Evolutionary conservation across 2,329 filamentous ascomycete species (phyloP).

Genomic region (Botrytis paeoniae): DNA sequence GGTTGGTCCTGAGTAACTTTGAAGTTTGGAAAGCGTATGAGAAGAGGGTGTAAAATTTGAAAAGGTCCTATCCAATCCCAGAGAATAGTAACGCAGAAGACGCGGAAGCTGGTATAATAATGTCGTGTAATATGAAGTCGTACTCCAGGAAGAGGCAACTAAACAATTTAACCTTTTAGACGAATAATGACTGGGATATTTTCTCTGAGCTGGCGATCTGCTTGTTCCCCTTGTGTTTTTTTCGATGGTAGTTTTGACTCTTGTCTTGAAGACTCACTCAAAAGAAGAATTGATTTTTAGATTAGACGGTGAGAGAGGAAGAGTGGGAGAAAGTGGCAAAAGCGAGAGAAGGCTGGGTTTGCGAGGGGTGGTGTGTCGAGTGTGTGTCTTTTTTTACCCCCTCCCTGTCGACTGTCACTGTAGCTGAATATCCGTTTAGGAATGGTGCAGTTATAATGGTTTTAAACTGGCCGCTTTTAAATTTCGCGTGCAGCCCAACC

Average conservation of each 20-base stretch:
- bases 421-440: constrained; percentile 3
- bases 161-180: constrained; percentile 28
- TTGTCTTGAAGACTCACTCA: neutral
- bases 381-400: neutral
- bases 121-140: constrained; percentile 17
- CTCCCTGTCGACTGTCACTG: neutral
- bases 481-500: neutral
- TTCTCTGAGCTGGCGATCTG: constrained; percentile 24
- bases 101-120: constrained; percentile 8
- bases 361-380: neutral
- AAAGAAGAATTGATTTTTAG: constrained; percentile 5
- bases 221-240: neutral
- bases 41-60: neutral
- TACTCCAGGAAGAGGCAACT: constrained; percentile 16
- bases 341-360: constrained; percentile 14
- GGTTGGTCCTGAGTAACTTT: constrained; percentile 22
- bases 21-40: neutral
- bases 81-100: constrained; percentile 25
- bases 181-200: constrained; percentile 20
- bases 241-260: constrained; percentile 8
- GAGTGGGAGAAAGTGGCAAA: constrained; percentile 14
- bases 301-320: constrained; percentile 12
- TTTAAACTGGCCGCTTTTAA: constrained; percentile 13
- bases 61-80: constrained; percentile 24
- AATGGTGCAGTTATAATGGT: neutral